Conservation (phyloP, 495 filamentous ascomycete species). For the Aspergillus mulundensis region DNA sequence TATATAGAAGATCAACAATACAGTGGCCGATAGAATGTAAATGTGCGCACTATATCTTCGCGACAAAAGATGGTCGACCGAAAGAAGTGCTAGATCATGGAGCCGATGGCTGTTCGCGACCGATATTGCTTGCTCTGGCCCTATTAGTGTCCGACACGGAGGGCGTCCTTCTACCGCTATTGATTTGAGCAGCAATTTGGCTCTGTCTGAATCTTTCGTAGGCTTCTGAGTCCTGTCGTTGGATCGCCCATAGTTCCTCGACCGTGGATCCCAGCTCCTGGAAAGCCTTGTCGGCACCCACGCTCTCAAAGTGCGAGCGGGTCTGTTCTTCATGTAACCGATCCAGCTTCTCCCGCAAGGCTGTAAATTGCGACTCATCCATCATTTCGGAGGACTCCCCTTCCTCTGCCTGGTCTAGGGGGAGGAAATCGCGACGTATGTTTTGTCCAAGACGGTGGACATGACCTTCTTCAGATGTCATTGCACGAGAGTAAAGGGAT, state of each 20-base stretch:
- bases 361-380: conserved; percentile 53
- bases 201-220: conserved; percentile 64
- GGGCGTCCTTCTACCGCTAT: conserved; percentile 35
- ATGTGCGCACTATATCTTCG: not conserved
- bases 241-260: conserved; percentile 47
- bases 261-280: conserved; percentile 54
- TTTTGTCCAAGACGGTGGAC: conserved; percentile 81
- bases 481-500: conserved; percentile 70
- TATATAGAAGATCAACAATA: not conserved
- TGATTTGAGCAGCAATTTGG: conserved; percentile 62
- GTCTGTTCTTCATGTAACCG: conserved; percentile 57
- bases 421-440: conserved; percentile 66
- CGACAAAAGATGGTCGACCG: not conserved
- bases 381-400: conserved; percentile 36
- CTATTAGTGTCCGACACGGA: conserved; percentile 7
- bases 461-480: conserved; percentile 84
- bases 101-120: not conserved
- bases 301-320: conserved; percentile 48
- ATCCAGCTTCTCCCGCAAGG: conserved; percentile 60
- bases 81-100: not conserved
- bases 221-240: conserved; percentile 53
- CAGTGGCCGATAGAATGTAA: not conserved
- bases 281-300: conserved; percentile 56
- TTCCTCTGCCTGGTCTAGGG: conserved; percentile 35
- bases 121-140: not conserved